phyloP scores from a whole-genome alignment of 148 eudicot species.

The Beta vulgaris region DNA sequence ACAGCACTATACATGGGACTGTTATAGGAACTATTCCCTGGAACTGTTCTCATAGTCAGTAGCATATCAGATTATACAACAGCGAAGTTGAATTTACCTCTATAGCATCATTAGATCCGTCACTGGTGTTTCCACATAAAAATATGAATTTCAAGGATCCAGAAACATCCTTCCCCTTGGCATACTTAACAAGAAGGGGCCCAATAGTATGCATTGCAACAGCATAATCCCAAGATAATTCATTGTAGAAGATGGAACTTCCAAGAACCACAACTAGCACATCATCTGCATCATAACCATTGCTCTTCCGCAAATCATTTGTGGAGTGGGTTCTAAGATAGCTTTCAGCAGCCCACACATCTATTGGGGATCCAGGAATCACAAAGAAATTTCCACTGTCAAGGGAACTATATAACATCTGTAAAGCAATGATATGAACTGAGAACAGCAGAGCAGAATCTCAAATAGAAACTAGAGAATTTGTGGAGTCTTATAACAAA shows the following conservation, averaged over 20 bases:
- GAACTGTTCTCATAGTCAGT: not conserved
- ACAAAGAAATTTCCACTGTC: conserved; percentile 98
- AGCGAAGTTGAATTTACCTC: conserved; percentile 44
- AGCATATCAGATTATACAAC: not conserved
- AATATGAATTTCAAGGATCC: conserved; percentile 62
- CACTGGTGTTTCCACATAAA: conserved; percentile 73
- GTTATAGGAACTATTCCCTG: not conserved
- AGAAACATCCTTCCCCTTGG: conserved; percentile 43
- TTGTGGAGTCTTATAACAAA: not conserved
- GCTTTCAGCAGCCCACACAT: conserved; percentile 92
- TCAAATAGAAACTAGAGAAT: not conserved
- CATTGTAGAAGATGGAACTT: conserved; percentile 77
- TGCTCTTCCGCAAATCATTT: conserved; percentile 46
- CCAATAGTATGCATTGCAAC: conserved; percentile 75
- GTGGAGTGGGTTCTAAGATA: conserved; percentile 67
- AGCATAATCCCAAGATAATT: conserved; percentile 87
- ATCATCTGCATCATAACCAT: conserved; percentile 64
- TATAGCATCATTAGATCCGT: conserved; percentile 58
- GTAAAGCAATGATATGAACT: conserved; percentile 43
- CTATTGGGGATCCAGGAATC: conserved; percentile 96
- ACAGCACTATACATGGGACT: not conserved
- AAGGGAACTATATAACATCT: conserved; percentile 91
- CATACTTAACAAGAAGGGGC: conserved; percentile 77
- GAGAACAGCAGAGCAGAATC: conserved; percentile 25
- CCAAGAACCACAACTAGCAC: conserved; percentile 76